These are phyloP conservation scores for Stagonosporopsis vannaccii DNA, from an alignment of 2,329 filamentous ascomycete species.

Conservation along the genomic window DNA sequence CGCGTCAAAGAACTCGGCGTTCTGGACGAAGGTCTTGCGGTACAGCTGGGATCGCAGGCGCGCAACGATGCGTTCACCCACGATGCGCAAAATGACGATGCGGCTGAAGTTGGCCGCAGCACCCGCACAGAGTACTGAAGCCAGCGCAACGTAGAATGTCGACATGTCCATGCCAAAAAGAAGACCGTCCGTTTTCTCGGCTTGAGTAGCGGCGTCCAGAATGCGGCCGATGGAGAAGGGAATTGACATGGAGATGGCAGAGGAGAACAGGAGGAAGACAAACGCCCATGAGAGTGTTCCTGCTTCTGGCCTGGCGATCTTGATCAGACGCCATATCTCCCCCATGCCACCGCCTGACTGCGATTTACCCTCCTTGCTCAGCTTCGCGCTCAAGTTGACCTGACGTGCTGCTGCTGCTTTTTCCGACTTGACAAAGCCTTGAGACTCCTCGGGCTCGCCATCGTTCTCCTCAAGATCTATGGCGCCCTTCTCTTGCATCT, in stretches of 20 bases:
- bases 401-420: constrained; percentile 87
- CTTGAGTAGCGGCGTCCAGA: constrained; percentile 85
- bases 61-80: constrained; percentile 93
- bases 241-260: constrained; percentile 92
- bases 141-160: constrained; percentile 88
- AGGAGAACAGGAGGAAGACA: constrained; percentile 85
- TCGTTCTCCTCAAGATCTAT: constrained; percentile 50
- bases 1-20: constrained; percentile 98
- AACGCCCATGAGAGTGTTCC: constrained; percentile 83
- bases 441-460: constrained; percentile 62
- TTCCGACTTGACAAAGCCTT: constrained; percentile 76
- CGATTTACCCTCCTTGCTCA: constrained; percentile 68
- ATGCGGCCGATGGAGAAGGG: constrained; percentile 97
- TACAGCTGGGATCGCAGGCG: constrained; percentile 89
- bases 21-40: constrained; percentile 91
- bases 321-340: constrained; percentile 87
- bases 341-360: constrained; percentile 63
- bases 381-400: constrained; percentile 84
- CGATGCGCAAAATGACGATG: constrained; percentile 90
- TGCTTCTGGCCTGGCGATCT: constrained; percentile 85
- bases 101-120: constrained; percentile 92
- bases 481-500: constrained; percentile 48
- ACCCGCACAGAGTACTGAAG: constrained; percentile 75
- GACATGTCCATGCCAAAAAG: constrained; percentile 85
- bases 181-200: constrained; percentile 66